Evolutionary conservation across 2,329 filamentous ascomycete species (phyloP), one percentile per base, ranked within the genome.

Genomic region (Curvularia sp.): DNA sequence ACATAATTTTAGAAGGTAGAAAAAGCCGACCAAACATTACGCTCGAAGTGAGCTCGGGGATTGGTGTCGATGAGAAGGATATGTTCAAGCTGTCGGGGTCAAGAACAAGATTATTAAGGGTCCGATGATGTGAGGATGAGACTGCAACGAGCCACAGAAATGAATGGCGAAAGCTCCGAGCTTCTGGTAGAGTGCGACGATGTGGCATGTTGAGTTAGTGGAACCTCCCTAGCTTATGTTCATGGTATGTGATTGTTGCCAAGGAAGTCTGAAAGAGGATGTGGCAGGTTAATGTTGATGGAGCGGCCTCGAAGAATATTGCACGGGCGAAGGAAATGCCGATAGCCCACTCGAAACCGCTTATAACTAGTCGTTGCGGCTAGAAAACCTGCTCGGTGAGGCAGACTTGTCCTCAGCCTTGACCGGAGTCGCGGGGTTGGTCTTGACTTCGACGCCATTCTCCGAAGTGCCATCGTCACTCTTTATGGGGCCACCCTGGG

Each of bases 401-500:
- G 59, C 56, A 38, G 66, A 58, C 48, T 60, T 60, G 30, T 67
- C 68, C 10, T 70, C 71, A 8, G 62, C 55, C 58, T 76, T 76
- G 63, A 75, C 63, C 9, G 75, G 74, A 31, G 74, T 76, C 13
- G 71, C 65, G n/a, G 75, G 75, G 46, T 65, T 72, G 18, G 72
- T 70, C 65, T 74, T 72, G 60, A 64, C 65, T 15, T 74, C 72
- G 31, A 64, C 53, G 18, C 63, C 71, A 42, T 70, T 67, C 31
- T 76, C 72, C 26, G 73, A 71, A 22, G 60, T 55, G 24, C 66
- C 69, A 15, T 76, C 69, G 0, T 74, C 72, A 39, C 64, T 66
- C 62, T 71, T 71, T 57, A 71, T 64, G 2, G 65, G 65, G 49
- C 64, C 62, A 20, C 59, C 55, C 41, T 74, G 71, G 3, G 64